Evolutionary conservation across 441 rosid genomes (phyloP).

Genomic region (Erodium moschatum): DNA sequence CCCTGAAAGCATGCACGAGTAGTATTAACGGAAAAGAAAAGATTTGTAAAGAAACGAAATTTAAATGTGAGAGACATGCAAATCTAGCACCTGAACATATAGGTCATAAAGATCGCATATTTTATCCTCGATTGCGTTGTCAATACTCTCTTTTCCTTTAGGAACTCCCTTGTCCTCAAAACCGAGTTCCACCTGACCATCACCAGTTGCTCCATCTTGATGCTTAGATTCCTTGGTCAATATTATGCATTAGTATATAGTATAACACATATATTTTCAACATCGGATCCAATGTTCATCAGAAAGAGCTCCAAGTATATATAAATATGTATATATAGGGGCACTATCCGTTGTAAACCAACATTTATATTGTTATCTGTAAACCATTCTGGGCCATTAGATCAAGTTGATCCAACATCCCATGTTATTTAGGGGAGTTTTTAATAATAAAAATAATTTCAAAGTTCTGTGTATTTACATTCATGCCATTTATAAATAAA

Average conservation of each 20-base stretch:
- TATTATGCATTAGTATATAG: constrained; percentile 16
- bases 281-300: constrained; percentile 4
- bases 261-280: constrained; percentile 9
- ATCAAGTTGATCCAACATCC: no score
- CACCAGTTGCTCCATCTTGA: constrained; percentile 20
- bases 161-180: constrained; percentile 18
- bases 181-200: constrained; percentile 20
- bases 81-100: constrained; percentile 28
- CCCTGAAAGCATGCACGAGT: constrained; percentile 24
- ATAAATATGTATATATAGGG: not conserved
- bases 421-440: no score
- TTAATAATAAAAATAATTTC: no score
- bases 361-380: no score
- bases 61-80: constrained; percentile 4
- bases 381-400: no score
- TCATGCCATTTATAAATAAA: no score
- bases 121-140: constrained; percentile 31
- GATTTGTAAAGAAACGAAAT: not conserved
- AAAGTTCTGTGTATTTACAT: no score
- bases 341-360: no score
- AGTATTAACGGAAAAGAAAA: not conserved
- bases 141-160: constrained; percentile 22
- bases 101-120: constrained; percentile 39
- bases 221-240: constrained; percentile 20
- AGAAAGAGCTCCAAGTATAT: not conserved